Conservation (phyloP, 2,329 filamentous ascomycete genomes). For the Penicillium sp. region DNA sequence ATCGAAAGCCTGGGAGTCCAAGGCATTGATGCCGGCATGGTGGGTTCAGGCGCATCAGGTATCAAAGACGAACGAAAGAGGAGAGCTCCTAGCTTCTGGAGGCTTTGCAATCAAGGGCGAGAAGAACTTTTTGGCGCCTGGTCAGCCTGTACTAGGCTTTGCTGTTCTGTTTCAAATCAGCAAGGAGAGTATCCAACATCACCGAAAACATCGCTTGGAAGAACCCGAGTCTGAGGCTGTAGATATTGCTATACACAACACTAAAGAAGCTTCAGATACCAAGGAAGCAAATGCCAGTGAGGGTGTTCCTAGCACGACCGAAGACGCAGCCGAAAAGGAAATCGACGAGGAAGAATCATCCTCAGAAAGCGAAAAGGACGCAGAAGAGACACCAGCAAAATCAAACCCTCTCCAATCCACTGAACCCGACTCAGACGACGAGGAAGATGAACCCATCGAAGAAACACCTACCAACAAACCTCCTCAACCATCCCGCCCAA, state of each 20-base stretch:
- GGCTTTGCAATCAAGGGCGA: constrained; percentile 77
- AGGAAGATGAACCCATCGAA: constrained; percentile 17
- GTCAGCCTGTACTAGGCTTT: constrained; percentile 82
- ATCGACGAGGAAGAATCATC: background rate
- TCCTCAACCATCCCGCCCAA: background rate
- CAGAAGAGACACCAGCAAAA: constrained; percentile 6
- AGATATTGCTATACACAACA: background rate
- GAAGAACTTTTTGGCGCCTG: constrained; percentile 87
- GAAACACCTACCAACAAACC: constrained; percentile 3
- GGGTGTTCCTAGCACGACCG: background rate
- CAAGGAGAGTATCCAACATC: constrained; percentile 76
- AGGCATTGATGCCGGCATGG: constrained; percentile 92
- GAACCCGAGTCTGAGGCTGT: constrained; percentile 18
- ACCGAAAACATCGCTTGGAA: constrained; percentile 66
- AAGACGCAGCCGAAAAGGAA: background rate
- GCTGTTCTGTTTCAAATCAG: constrained; percentile 84
- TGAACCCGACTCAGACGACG: constrained; percentile 19
- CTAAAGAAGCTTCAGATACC: constrained; percentile 18
- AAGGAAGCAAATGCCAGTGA: constrained; percentile 15
- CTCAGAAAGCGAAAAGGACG: constrained; percentile 11
- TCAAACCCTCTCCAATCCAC: constrained; percentile 16
- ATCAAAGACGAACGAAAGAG: constrained; percentile 73
- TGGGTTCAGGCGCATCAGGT: constrained; percentile 92
- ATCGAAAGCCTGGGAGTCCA: constrained; percentile 91
- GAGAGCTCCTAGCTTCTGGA: constrained; percentile 75